Evolutionary conservation across 176 grass and related monocot genomes (phyloP), one percentile per base, ranked within the genome.

Genomic region (Musa beccarii): DNA sequence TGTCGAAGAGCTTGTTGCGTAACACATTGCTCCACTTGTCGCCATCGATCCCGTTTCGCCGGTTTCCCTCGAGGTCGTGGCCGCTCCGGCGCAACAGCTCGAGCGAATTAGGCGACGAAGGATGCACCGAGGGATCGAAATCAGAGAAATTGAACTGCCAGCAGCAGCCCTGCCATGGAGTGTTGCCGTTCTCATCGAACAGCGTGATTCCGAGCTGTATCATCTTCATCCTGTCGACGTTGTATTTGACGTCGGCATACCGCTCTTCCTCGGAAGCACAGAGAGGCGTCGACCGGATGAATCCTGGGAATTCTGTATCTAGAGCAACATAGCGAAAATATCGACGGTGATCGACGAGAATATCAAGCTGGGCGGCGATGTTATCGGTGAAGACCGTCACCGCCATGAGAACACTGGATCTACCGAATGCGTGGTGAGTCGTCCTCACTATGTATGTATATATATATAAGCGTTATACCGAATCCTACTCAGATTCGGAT

Each of bases 71-170:
- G 1, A 71, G 49, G 49, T 71, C 34, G 16, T 20, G 34, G 49
- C 69, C 49, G 34, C 20, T 71, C 49, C 28, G 43, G 34, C 10
- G 15, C 49, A 71, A 21, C 9, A 71, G 8, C 9, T 49, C 17
- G 69, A 71, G 7, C 12, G 68, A 71, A 16, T 71, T 11, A 1
- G 26, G 28, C 14, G 68, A 49, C 6, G 13, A 71, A 10, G 49
- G 10, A 8, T n/a, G 1, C 13, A 51, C 9, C 6, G 2, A 6
- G 16, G 68, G 34, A 14, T 71, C 9, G 43, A 71, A 70, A 14
- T 70, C 26, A 2, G 68, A 49, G 14, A 70, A 71, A 16, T 71
- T 71, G 28, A 71, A 71, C 15, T 71, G 68, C 68, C 49, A 71
- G 17, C 68, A 50, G 9, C 34, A 50, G 9, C 68, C 15, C 1